Percentiles rank a stretch among this genome's conserved stretches.
Conservation (phyloP, 2,329 filamentous ascomycete species). For the Ploettnerulaceae sp. region DNA sequence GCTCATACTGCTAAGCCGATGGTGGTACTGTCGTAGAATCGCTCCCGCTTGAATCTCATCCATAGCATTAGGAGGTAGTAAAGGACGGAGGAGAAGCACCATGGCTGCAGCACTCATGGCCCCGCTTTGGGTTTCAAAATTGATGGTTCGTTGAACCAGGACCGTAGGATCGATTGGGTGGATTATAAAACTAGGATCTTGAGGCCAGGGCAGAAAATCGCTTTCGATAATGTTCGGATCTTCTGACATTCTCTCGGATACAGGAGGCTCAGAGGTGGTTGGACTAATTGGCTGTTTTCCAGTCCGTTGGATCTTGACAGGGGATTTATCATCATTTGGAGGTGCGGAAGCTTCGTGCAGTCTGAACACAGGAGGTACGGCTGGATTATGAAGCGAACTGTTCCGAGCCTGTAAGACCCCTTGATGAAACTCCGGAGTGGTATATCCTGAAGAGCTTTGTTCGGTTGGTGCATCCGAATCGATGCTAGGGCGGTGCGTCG, state of each 20-base stretch:
- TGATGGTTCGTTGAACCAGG: constrained; percentile 48
- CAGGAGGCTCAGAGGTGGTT: constrained; percentile 13
- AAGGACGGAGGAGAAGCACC: constrained; percentile 52
- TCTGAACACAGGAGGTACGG: constrained; percentile 23
- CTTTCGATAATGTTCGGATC: constrained; percentile 44
- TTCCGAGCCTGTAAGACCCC: constrained; percentile 5
- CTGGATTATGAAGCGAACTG: constrained; percentile 9
- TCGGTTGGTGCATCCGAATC: constrained; percentile 21
- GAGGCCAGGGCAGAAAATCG: constrained; percentile 55
- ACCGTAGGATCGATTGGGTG: constrained; percentile 51
- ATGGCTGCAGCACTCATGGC: constrained; percentile 57
- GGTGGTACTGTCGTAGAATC: constrained; percentile 55
- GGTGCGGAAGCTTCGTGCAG: constrained; percentile 26
- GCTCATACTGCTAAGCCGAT: constrained; percentile 53
- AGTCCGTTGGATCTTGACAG: constrained; percentile 2
- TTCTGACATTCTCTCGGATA: constrained; percentile 20
- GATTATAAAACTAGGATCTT: constrained; percentile 52
- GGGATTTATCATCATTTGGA: constrained; percentile 1
- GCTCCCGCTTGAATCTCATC: constrained; percentile 51
- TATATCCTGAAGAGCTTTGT: constrained; percentile 18
- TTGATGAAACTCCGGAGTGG: constrained; percentile 11
- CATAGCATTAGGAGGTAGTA: constrained; percentile 51
- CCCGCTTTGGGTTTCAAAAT: constrained; percentile 52
- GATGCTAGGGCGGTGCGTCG: constrained; percentile 23
- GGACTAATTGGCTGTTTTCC: constrained; percentile 13